These are phyloP conservation scores for Pichia manshurica DNA, from an alignment of 805 yeast species.

Conservation along the genomic window DNA sequence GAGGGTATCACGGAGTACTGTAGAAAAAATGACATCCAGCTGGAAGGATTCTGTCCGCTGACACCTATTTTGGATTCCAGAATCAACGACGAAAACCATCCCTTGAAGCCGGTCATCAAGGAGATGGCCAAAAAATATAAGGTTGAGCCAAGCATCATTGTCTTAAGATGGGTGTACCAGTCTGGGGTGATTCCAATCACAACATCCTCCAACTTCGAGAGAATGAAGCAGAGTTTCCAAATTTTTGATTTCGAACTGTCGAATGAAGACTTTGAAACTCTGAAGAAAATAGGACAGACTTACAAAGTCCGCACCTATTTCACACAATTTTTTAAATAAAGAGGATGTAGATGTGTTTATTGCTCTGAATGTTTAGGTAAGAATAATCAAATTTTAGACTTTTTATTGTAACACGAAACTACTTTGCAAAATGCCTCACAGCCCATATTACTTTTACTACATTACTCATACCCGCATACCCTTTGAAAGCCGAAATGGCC, in stretches of 20 bases:
- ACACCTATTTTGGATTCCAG: constrained; percentile 50
- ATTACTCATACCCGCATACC: too few relatives aligned
- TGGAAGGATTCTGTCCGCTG: constrained; percentile 65
- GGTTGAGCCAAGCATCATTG: constrained; percentile 54
- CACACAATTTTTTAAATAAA: constrained; percentile 1
- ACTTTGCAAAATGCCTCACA: too few relatives aligned
- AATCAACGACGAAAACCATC: constrained; percentile 35
- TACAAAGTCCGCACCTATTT: constrained; percentile 10
- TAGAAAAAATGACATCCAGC: constrained; percentile 41
- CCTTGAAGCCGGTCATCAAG: constrained; percentile 30
- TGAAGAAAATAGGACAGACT: constrained; percentile 38
- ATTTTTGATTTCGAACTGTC: constrained; percentile 51
- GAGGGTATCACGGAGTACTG: constrained; percentile 50
- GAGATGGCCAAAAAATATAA: constrained; percentile 49
- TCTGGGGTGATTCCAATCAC: constrained; percentile 69
- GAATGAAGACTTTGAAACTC: constrained; percentile 41
- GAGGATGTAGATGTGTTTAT: too few relatives aligned
- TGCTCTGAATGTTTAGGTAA: too few relatives aligned
- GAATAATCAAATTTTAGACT: too few relatives aligned
- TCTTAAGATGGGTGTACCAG: constrained; percentile 67
- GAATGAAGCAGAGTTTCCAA: constrained; percentile 54
- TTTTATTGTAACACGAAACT: too few relatives aligned
- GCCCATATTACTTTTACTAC: too few relatives aligned
- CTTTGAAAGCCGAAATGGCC: too few relatives aligned
- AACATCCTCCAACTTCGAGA: constrained; percentile 53